Evolutionary conservation across 768 basidiomycete species (phyloP).

Genomic region (Phylloporus rhodoxanthus): DNA sequence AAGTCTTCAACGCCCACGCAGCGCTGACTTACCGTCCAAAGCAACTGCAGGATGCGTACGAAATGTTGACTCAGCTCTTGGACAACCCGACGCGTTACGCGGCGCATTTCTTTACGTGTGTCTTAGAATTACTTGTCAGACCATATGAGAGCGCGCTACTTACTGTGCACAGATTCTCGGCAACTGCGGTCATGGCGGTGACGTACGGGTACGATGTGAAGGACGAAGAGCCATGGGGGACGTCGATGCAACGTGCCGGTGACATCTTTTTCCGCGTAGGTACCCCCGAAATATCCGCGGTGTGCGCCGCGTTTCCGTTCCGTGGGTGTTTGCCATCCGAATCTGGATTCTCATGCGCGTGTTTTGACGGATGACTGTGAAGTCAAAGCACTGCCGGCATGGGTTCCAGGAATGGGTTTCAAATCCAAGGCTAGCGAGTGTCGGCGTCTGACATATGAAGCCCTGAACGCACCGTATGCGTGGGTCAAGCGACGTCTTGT

Average conservation of each 20-base stretch:
- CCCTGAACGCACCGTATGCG: conserved; percentile 9
- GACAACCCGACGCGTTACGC: conserved; percentile 4
- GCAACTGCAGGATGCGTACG: conserved; percentile 13
- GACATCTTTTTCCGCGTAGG: conserved; percentile 2
- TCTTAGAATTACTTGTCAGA: neutral
- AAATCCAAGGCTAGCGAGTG: conserved; percentile 14
- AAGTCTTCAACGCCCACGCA: conserved; percentile 11
- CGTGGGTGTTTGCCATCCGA: conserved; percentile 2
- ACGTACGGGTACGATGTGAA: conserved; percentile 14
- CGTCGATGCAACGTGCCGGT: conserved; percentile 6
- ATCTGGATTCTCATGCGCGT: neutral
- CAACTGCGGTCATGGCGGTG: conserved; percentile 12
- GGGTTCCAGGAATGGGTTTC: conserved; percentile 26
- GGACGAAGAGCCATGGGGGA: conserved; percentile 1
- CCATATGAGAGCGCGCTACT: neutral
- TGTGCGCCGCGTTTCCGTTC: conserved; percentile 11
- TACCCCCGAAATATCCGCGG: neutral
- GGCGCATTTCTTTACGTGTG: conserved; percentile 11
- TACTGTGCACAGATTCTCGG: neutral
- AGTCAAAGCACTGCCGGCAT: conserved; percentile 20
- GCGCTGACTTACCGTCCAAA: conserved; percentile 10
- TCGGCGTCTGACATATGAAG: conserved; percentile 1
- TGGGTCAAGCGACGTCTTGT: conserved; percentile 9
- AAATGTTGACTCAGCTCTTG: conserved; percentile 7
- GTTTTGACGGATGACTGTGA: neutral